These are phyloP conservation scores for Erythrophleum ivorense DNA, from an alignment of 331 rosid species.

Conservation along the genomic window DNA sequence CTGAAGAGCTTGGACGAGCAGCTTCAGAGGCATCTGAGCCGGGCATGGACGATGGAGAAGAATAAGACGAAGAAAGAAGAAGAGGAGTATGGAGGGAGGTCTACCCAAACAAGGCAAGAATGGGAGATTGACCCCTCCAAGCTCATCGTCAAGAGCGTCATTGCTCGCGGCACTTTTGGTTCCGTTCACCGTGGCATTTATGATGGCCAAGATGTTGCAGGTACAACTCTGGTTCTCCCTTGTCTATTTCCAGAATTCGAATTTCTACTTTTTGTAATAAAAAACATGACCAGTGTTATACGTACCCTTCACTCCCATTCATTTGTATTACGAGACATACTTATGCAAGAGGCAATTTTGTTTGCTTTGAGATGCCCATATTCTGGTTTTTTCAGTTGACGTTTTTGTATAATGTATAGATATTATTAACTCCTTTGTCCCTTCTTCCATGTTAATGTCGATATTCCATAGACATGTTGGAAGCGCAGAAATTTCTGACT, in stretches of 20 bases:
- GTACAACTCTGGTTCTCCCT: conserved; percentile 40
- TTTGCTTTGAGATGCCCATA: conserved; percentile 21
- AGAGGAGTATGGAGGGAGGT: conserved; percentile 49
- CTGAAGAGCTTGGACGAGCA: conserved; percentile 99
- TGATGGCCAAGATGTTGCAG: conserved; percentile 94
- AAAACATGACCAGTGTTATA: not conserved
- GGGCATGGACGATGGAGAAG: conserved; percentile 96
- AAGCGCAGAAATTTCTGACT: not conserved
- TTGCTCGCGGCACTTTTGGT: conserved; percentile 98
- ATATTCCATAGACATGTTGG: not conserved
- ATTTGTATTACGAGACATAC: conserved; percentile 3
- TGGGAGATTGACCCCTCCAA: conserved; percentile 99
- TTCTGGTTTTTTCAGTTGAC: conserved; percentile 14
- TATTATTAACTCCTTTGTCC: not conserved
- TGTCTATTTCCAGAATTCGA: not conserved
- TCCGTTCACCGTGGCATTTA: conserved; percentile 97
- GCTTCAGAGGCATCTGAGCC: conserved; percentile 88
- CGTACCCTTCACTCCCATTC: conserved; percentile 3
- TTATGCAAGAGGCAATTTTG: conserved; percentile 30
- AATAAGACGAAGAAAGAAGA: conserved; percentile 69
- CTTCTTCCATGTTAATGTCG: conserved; percentile 2
- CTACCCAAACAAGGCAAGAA: conserved; percentile 63
- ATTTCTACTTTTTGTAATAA: not conserved
- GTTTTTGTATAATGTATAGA: not conserved
- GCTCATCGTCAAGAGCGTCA: conserved; percentile 74